Conservation (phyloP, 768 basidiomycete genomes). For the Podaxis sp. region DNA sequence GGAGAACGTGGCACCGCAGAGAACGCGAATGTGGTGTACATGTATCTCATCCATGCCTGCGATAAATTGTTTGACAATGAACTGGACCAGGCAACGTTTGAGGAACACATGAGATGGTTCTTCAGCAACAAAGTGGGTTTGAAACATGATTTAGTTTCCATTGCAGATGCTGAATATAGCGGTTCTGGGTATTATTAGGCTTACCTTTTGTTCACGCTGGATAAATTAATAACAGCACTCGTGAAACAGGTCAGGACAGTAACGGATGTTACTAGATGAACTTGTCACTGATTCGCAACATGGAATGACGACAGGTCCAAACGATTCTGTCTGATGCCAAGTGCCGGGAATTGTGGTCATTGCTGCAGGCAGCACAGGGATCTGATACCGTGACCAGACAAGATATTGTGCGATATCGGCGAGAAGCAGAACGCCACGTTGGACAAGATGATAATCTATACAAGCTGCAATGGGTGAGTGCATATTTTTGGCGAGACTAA, state of each 20-base stretch:
- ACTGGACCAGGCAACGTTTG: constrained; percentile 86
- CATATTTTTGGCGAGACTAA: constrained; percentile 11
- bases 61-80: constrained; percentile 94
- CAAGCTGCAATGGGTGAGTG: constrained; percentile 73
- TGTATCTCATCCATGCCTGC: constrained; percentile 84
- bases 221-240: constrained; percentile 84
- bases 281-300: neutral
- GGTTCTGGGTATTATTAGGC: constrained; percentile 50
- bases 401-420: constrained; percentile 72
- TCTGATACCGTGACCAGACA: constrained; percentile 50
- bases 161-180: constrained; percentile 12
- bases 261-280: neutral
- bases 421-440: constrained; percentile 73
- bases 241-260: constrained; percentile 76
- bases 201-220: constrained; percentile 88
- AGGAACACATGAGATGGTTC: constrained; percentile 94
- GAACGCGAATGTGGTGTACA: constrained; percentile 70
- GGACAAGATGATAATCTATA: constrained; percentile 76
- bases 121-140: constrained; percentile 75
- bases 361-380: constrained; percentile 63
- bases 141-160: neutral
- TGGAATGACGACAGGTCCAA: constrained; percentile 58
- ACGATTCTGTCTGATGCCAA: constrained; percentile 79
- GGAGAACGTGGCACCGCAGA: constrained; percentile 43
- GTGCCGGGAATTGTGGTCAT: constrained; percentile 79